A percentile compares a stretch with the other conserved stretches of the same genome.
These are phyloP conservation scores for Curvularia eragrostidis DNA, from an alignment of 2,329 filamentous ascomycete species.

Conservation along the genomic window DNA sequence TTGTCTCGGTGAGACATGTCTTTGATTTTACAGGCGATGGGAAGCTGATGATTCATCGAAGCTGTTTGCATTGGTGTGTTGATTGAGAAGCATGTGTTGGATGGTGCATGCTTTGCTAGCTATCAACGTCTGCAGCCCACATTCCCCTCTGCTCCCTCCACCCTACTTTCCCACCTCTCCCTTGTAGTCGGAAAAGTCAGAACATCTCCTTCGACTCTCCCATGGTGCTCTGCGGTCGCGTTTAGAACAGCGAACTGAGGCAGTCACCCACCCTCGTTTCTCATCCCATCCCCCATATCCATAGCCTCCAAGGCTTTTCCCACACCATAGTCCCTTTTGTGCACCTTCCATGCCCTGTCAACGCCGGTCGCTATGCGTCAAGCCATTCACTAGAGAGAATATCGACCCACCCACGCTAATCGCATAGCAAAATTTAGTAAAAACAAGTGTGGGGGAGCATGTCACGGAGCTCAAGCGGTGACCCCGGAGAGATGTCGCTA, in stretches of 20 bases:
- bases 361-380: constrained; percentile 50
- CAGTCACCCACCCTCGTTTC: not conserved
- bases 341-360: constrained; percentile 35
- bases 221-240: constrained; percentile 20
- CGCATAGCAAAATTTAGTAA: constrained; percentile 36
- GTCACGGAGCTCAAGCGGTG: constrained; percentile 11
- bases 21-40: not conserved
- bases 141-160: constrained; percentile 1
- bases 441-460: constrained; percentile 22
- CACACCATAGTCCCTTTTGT: constrained; percentile 17
- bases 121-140: constrained; percentile 2
- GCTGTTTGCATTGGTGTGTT: constrained; percentile 14
- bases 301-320: constrained; percentile 1
- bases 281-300: constrained; percentile 6
- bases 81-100: constrained; percentile 8
- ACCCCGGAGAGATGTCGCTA: constrained; percentile 14
- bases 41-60: not conserved
- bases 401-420: constrained; percentile 40
- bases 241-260: constrained; percentile 8
- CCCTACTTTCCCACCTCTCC: constrained; percentile 11
- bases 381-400: constrained; percentile 26
- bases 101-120: constrained; percentile 18
- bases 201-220: constrained; percentile 21
- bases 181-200: constrained; percentile 23
- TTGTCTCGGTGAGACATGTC: not conserved